Percentiles rank a stretch among this genome's conserved stretches.
Conservation (phyloP, 495 filamentous ascomycete genomes). For the Xylaria bambusicola region DNA sequence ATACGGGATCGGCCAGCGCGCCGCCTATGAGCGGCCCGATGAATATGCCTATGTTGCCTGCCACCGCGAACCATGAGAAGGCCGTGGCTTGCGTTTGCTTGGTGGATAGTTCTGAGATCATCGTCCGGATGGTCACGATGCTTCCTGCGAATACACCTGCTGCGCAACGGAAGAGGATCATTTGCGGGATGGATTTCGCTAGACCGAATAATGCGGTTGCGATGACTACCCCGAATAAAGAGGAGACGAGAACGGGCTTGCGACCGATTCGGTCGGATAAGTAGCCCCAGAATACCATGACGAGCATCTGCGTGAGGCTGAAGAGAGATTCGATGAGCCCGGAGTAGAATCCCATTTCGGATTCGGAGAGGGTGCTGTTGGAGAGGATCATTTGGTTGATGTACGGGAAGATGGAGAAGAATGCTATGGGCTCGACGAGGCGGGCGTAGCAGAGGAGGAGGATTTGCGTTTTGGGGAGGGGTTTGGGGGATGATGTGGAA, state of each 20-base stretch:
- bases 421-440: constrained; percentile 71
- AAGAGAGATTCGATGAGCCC: constrained; percentile 74
- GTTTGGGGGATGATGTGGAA: constrained; percentile 29
- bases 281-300: constrained; percentile 61
- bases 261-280: constrained; percentile 66
- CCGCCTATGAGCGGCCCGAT: constrained; percentile 67
- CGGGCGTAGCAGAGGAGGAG: constrained; percentile 66
- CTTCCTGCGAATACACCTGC: constrained; percentile 70
- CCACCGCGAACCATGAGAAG: constrained; percentile 73
- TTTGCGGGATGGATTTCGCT: constrained; percentile 61
- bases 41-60: constrained; percentile 68
- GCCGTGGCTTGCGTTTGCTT: constrained; percentile 64
- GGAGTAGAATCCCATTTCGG: constrained; percentile 70
- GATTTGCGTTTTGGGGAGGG: constrained; percentile 62
- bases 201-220: constrained; percentile 64
- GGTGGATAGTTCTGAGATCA: constrained; percentile 71
- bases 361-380: constrained; percentile 55
- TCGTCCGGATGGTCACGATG: constrained; percentile 68
- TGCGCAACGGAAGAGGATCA: constrained; percentile 65
- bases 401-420: constrained; percentile 76
- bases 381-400: constrained; percentile 69
- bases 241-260: constrained; percentile 66
- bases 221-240: constrained; percentile 58
- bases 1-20: constrained; percentile 60
- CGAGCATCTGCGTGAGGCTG: constrained; percentile 63